Conservation (phyloP, 768 basidiomycete genomes). For the Dioszegia crocea region DNA sequence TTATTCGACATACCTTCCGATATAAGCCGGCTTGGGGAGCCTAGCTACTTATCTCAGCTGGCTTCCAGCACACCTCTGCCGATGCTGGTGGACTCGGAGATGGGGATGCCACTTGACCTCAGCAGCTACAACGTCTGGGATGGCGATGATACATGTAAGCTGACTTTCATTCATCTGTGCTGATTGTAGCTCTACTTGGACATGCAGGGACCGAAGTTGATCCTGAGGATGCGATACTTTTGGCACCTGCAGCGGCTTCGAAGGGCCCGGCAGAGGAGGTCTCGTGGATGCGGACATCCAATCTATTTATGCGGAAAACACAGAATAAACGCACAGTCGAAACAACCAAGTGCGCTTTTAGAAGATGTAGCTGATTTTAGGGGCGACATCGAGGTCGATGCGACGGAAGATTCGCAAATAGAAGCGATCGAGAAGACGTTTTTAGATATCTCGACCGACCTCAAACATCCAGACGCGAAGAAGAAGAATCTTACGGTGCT, state of each 20-base stretch:
- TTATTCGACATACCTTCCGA: slow-evolving; percentile 86
- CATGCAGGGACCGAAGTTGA: too few species aligned
- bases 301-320: slow-evolving; percentile 60
- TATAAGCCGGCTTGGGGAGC: slow-evolving; percentile 77
- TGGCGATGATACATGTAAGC: slow-evolving; percentile 56
- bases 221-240: slow-evolving; percentile 54
- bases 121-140: slow-evolving; percentile 83
- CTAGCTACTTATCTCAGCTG: slow-evolving; percentile 75
- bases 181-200: too few species aligned
- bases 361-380: background rate
- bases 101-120: slow-evolving; percentile 91
- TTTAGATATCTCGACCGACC: slow-evolving; percentile 36
- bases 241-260: slow-evolving; percentile 56
- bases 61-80: slow-evolving; percentile 78
- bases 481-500: too few species aligned
- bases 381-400: slow-evolving; percentile 30
- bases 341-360: slow-evolving; percentile 14
- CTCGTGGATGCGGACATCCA: slow-evolving; percentile 87
- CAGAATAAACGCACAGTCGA: slow-evolving; percentile 24
- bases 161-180: too few species aligned
- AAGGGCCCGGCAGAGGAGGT: slow-evolving; percentile 58
- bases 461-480: slow-evolving; percentile 26
- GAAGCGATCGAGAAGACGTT: slow-evolving; percentile 45
- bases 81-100: slow-evolving; percentile 95
- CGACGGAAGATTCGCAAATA: slow-evolving; percentile 44